phyloP scores from a whole-genome alignment of 164 flowering plant species.

The Magnolia sinica region DNA sequence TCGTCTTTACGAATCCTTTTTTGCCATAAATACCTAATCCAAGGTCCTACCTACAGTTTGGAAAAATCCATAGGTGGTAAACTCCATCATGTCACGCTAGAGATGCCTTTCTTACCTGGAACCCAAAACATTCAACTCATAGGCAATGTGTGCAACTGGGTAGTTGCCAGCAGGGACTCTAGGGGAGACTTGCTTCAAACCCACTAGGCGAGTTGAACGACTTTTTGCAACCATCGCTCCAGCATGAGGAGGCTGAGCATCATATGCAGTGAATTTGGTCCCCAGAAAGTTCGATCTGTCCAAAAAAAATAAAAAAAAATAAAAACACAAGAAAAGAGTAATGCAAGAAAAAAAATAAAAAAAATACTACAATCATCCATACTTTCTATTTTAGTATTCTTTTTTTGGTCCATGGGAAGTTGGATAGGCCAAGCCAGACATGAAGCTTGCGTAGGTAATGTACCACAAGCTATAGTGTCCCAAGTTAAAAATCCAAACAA shows the following conservation, averaged over 20 bases:
- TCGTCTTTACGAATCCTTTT: neutral
- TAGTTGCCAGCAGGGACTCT: slow-evolving; percentile 64
- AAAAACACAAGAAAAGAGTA: neutral
- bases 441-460: neutral
- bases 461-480: neutral
- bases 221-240: slow-evolving; percentile 54
- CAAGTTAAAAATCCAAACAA: too few species aligned
- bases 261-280: slow-evolving; percentile 68
- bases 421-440: neutral
- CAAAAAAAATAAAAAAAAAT: neutral
- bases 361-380: neutral
- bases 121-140: slow-evolving; percentile 73
- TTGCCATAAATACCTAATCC: too few species aligned
- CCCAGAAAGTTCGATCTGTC: slow-evolving; percentile 70
- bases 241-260: slow-evolving; percentile 68
- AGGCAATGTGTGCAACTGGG: slow-evolving; percentile 60
- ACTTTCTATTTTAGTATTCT: neutral
- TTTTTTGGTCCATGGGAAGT: neutral
- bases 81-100: neutral
- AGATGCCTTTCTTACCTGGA: slow-evolving; percentile 44
- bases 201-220: slow-evolving; percentile 56
- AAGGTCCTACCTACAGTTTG: neutral
- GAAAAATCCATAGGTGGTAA: neutral
- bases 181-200: slow-evolving; percentile 63
- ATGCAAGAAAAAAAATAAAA: neutral